Percentiles rank a stretch among this genome's conserved stretches.
Conservation (phyloP, 345 rosid genomes). For the Eucalyptus dawsonii region DNA sequence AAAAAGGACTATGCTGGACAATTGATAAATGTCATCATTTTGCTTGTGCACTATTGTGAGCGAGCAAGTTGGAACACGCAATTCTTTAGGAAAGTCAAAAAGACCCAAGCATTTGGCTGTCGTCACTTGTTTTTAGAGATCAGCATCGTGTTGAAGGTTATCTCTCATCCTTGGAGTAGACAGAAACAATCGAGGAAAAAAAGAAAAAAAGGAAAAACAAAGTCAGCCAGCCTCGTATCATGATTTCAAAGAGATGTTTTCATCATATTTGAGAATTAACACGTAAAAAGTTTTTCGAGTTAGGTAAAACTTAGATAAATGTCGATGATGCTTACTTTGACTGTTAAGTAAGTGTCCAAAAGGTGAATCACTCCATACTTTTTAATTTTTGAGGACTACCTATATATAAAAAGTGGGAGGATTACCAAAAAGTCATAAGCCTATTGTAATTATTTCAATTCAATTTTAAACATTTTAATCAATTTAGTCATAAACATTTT, state of each 20-base stretch:
- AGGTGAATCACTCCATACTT: not conserved
- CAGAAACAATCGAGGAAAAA: not conserved
- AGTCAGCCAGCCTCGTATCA: not conserved
- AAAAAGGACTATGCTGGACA: not conserved
- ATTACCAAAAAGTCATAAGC: too few relatives aligned
- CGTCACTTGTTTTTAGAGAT: not conserved
- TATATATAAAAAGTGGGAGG: too few relatives aligned
- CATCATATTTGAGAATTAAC: not conserved
- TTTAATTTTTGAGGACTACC: not conserved
- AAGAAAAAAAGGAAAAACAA: not conserved
- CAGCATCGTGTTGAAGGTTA: not conserved
- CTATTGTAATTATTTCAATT: fast-evolving
- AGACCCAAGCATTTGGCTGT: not conserved
- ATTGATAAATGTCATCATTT: not conserved
- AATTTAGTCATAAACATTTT: too few relatives aligned
- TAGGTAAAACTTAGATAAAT: not conserved
- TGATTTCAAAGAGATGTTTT: not conserved
- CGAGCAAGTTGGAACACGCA: too few relatives aligned
- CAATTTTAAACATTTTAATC: fast-evolving
- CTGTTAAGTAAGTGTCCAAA: not conserved
- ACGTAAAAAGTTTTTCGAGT: too few relatives aligned
- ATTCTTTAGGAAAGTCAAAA: not conserved
- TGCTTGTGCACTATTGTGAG: too few relatives aligned
- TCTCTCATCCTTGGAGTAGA: not conserved
- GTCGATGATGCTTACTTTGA: too few relatives aligned